Evolutionary conservation across 345 rosid species (phyloP).

Genomic region (Salix arbutifolia): DNA sequence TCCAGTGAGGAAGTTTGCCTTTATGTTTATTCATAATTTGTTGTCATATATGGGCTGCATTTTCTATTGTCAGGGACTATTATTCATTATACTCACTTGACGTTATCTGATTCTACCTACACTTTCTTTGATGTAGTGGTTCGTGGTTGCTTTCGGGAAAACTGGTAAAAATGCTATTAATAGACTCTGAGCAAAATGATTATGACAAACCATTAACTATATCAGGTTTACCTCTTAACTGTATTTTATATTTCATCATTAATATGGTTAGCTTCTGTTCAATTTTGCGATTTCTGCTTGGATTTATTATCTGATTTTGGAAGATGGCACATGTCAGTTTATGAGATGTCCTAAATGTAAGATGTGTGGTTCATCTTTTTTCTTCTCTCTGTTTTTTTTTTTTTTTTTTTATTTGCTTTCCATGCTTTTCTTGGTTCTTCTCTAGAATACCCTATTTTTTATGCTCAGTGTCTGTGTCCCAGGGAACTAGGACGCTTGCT

Average conservation of each 20-base stretch:
- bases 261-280: constrained; percentile 6
- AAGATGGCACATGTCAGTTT: background rate
- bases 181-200: constrained; percentile 76
- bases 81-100: constrained; percentile 1
- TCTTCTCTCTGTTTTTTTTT: no score
- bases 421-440: no score
- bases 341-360: background rate
- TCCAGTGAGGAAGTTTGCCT: background rate
- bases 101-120: background rate
- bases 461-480: background rate
- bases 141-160: constrained; percentile 86
- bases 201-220: constrained; percentile 56
- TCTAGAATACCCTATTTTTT: background rate
- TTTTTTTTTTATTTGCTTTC: no score
- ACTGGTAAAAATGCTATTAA: constrained; percentile 73
- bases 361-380: no score
- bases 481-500: no score
- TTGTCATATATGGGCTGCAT: background rate
- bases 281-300: background rate
- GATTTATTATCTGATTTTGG: background rate
- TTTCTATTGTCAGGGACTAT: background rate
- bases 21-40: background rate
- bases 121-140: constrained; percentile 36
- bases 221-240: constrained; percentile 52
- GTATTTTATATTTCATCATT: constrained; percentile 2